Evolutionary conservation across 2,329 filamentous ascomycete species (phyloP), one percentile per base, ranked within the genome.

Genomic region (Stemphylium vesicarium): DNA sequence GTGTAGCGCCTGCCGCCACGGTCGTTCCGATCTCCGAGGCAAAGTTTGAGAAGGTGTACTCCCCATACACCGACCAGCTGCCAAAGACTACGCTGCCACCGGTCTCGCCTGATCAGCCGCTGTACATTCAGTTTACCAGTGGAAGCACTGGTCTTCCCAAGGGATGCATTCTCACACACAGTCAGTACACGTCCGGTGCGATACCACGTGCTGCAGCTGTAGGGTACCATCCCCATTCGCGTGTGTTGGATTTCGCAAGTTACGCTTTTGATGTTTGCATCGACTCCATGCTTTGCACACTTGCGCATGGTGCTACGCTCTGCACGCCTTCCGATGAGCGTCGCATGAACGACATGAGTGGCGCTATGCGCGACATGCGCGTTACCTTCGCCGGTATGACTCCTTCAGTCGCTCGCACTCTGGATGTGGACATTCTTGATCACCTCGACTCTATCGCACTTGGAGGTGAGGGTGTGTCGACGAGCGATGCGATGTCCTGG

Each of bases 291-390:
- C 61, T 76, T 2, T 73, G 65, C 39, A 73, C 72, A 3, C 65
- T 74, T 11, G 63, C 70, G 0, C 59, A 68, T 24, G 74, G 74
- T 1, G 73, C 61, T 4, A 75, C 72, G 7, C 63, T 75, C 0
- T 76, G 74, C 51, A 74, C 71, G 3, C 71, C 70, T 6, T 72
- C 77, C 13, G 80, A 83, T 36, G 75, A 81, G 13, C 77, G 80
- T 15, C 76, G 80, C 2, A 70, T 81, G 56, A 80, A 81, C 50
- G 78, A 82, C 55, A 72, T 82, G 18, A 73, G 77, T 12, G 78
- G 77, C 10, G 71, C 68, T 0, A 74, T 75, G 63, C 68, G 70
- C 11, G 69, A 74, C 15, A 68, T 75, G 64, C 56, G 63, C 6
- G 68, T 75, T 36, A 75, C 64, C 15, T 59, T 73, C 36, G 72